Percentiles rank a stretch among this genome's conserved stretches.
Conservation (phyloP, 305 asterid genomes). For the Fraxinus sp. region DNA sequence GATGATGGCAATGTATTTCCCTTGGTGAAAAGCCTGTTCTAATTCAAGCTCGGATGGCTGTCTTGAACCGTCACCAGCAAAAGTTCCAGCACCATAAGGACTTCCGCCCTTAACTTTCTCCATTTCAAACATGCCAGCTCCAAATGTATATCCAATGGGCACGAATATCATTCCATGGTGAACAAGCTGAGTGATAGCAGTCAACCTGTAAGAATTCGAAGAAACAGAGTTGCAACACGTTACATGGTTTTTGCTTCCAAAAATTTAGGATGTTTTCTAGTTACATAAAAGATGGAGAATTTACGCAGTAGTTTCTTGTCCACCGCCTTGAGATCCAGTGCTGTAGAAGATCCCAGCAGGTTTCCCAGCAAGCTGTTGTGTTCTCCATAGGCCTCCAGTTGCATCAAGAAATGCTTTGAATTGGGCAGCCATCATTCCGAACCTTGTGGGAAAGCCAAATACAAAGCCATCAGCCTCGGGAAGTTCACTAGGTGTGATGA, state of each 20-base stretch:
- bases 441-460: conserved; percentile 33
- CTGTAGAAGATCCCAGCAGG: conserved; percentile 39
- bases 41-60: conserved; percentile 49
- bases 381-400: conserved; percentile 30
- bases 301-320: conserved; percentile 39
- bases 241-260: not conserved
- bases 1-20: conserved; percentile 48
- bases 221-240: not conserved
- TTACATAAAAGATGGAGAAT: not conserved
- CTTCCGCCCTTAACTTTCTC: conserved; percentile 58
- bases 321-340: conserved; percentile 38
- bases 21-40: conserved; percentile 61
- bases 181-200: conserved; percentile 33
- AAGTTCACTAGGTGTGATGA: conserved; percentile 21
- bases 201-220: conserved; percentile 23
- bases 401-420: conserved; percentile 28
- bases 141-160: conserved; percentile 33
- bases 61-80: conserved; percentile 53
- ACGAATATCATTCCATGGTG: conserved; percentile 36
- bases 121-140: conserved; percentile 38
- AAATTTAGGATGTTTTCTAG: not conserved
- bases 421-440: conserved; percentile 30
- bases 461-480: conserved; percentile 30
- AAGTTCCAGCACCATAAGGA: conserved; percentile 62
- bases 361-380: conserved; percentile 32